A percentile compares a stretch with the other conserved stretches of the same genome.
Conservation (phyloP, 305 asterid species). For the Fraxinus nigra region DNA sequence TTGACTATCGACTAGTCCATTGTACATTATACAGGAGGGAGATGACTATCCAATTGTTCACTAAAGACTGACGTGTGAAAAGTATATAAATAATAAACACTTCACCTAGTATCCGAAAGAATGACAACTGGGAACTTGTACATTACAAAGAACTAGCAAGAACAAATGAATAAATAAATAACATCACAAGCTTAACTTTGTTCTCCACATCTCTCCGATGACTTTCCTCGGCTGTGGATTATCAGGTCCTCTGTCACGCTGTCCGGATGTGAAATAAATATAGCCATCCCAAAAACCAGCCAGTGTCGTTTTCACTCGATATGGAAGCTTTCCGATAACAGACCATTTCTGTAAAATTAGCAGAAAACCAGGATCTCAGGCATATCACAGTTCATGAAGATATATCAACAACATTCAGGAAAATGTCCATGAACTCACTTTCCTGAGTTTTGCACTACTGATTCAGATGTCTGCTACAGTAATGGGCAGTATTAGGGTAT, state of each 20-base stretch:
- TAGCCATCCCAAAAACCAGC: slow-evolving; percentile 68
- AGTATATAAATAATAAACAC: no score
- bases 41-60: neutral
- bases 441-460: neutral
- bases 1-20: neutral
- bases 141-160: neutral
- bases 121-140: neutral
- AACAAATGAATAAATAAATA: neutral
- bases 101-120: neutral
- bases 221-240: slow-evolving; percentile 75
- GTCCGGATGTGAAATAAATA: slow-evolving; percentile 78
- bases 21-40: neutral
- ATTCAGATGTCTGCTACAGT: neutral
- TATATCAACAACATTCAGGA: neutral
- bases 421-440: neutral
- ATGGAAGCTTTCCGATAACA: slow-evolving; percentile 65
- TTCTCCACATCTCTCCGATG: slow-evolving; percentile 72
- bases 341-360: slow-evolving; percentile 58
- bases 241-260: slow-evolving; percentile 75
- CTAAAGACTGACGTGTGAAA: neutral
- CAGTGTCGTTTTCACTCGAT: slow-evolving; percentile 57
- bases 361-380: slow-evolving; percentile 8
- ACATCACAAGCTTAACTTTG: slow-evolving; percentile 38
- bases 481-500: neutral
- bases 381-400: neutral